Percentiles rank a stretch among this genome's conserved stretches.
Evolutionary conservation across 768 basidiomycete species (phyloP).

Genomic region (Lanmaoa pseudosensibilis): DNA sequence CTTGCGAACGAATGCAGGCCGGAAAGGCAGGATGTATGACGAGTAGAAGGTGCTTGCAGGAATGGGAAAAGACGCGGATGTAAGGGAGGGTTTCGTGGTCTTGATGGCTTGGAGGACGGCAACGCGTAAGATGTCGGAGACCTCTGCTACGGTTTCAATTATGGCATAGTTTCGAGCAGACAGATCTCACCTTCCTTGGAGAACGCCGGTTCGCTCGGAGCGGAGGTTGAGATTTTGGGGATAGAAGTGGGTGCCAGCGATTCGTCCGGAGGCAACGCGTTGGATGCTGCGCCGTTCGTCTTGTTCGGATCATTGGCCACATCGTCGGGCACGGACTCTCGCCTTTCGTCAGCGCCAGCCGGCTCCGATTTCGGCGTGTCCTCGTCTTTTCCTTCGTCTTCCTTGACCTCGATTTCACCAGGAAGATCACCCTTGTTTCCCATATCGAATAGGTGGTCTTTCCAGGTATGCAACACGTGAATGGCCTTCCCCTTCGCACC

Average conservation of each 20-base stretch:
- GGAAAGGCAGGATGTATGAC: slow-evolving; percentile 70
- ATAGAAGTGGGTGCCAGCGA: background rate
- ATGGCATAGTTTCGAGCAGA: background rate
- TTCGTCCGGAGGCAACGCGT: slow-evolving; percentile 11
- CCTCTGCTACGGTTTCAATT: slow-evolving; percentile 18
- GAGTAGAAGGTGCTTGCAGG: slow-evolving; percentile 76
- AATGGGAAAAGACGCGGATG: slow-evolving; percentile 66
- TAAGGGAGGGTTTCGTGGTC: slow-evolving; percentile 46
- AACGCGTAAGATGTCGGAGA: slow-evolving; percentile 47
- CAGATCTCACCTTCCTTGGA: slow-evolving; percentile 31
- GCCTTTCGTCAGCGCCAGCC: background rate
- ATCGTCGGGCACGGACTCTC: slow-evolving; percentile 11
- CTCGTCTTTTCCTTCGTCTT: slow-evolving; percentile 4
- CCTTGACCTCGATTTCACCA: slow-evolving; percentile 33
- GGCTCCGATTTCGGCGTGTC: slow-evolving; percentile 15
- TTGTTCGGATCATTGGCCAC: slow-evolving; percentile 7
- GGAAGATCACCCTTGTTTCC: slow-evolving; percentile 65
- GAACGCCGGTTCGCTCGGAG: slow-evolving; percentile 13
- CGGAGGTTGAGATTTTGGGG: slow-evolving; percentile 5
- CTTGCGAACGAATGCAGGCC: slow-evolving; percentile 58
- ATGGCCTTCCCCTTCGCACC: slow-evolving; percentile 78
- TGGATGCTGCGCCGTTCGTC: slow-evolving; percentile 27
- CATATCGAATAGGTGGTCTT: slow-evolving; percentile 72
- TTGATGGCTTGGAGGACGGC: slow-evolving; percentile 69
- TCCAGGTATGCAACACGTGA: slow-evolving; percentile 69